Evolutionary conservation across 345 rosid species (phyloP), one percentile per base, ranked within the genome.

Genomic region (Sisymbrium irio): DNA sequence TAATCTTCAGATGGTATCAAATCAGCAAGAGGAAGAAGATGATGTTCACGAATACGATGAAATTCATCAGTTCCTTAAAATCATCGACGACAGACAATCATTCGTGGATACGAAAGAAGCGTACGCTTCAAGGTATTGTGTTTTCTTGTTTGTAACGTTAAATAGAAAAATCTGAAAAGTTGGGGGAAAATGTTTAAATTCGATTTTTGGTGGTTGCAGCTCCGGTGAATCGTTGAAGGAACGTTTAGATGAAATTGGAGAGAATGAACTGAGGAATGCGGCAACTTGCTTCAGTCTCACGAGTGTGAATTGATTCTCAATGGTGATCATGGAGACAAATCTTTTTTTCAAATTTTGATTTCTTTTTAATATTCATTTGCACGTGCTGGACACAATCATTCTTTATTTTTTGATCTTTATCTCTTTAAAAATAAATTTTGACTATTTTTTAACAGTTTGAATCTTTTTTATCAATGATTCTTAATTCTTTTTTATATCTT

Each of bases 261-360:
- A 86, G 50, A 88, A 87, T 5, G 97, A 91, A 72, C 49, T 88
- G 84, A 93, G 88, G 85, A 91, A 75, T 73, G 98, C 96, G 4
- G 94, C 97, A 22, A 91, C 91, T 11, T 83, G 96, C 78, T 87
- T 94, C 74, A 89, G 84, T 22, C 25, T 22, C 3, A 22, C 25
- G 25, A 22, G 25, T 22, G 25, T 22, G 25, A 22, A 22, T 22
- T 22, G 25, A 22, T 22, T 22, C 25, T 22, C 25, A 22, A 22
- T 22, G 25, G 25, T 22, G 25, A 22, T 22, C 25, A 22, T 22
- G 25, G n/a, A n/a, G n/a, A n/a, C n/a, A n/a, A n/a, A n/a, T n/a
- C n/a, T n/a, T n/a, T n/a, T n/a, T n/a, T n/a, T n/a, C n/a, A n/a
- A n/a, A n/a, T n/a, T n/a, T n/a, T n/a, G n/a, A n/a, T n/a, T n/a